Evolutionary conservation across 2,329 filamentous ascomycete genomes (phyloP).

Genomic region (Cladosporium sp.): DNA sequence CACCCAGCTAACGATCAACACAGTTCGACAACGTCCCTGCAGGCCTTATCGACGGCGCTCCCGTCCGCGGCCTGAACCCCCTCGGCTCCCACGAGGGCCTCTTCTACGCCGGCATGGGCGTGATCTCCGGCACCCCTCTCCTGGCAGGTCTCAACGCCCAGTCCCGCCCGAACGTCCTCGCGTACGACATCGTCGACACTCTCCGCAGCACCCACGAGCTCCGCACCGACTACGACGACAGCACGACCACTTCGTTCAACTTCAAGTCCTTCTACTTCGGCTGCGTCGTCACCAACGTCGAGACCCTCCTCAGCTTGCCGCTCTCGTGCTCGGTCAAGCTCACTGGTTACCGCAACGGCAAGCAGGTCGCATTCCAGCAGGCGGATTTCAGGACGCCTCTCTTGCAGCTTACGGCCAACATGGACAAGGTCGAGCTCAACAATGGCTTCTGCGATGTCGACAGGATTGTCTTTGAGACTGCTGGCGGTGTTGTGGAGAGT

Average conservation of each 20-base stretch:
- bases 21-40: constrained; percentile 18
- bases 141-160: constrained; percentile 14
- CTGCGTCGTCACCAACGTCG: constrained; percentile 16
- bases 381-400: constrained; percentile 10
- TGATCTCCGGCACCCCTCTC: constrained; percentile 14
- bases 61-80: constrained; percentile 12
- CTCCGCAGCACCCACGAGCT: constrained; percentile 11
- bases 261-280: constrained; percentile 20
- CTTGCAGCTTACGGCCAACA: constrained; percentile 3
- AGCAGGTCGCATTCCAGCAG: constrained; percentile 11
- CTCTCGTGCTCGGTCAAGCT: constrained; percentile 11
- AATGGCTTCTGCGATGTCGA: constrained; percentile 16
- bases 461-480: constrained; percentile 11
- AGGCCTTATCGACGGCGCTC: constrained; percentile 13
- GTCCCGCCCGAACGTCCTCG: constrained; percentile 16
- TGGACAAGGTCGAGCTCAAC: constrained; percentile 14
- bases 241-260: constrained; percentile 17
- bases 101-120: constrained; percentile 18
- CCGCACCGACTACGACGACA: constrained; percentile 19
- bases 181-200: constrained; percentile 14
- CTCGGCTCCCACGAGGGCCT: constrained; percentile 18
- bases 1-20: background rate
- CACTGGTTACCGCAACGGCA: constrained; percentile 13
- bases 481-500: background rate
- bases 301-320: constrained; percentile 9